Base-by-base conservation (phyloP, 176 grass and related monocot genomes). In the Zoysia pacifica region DNA sequence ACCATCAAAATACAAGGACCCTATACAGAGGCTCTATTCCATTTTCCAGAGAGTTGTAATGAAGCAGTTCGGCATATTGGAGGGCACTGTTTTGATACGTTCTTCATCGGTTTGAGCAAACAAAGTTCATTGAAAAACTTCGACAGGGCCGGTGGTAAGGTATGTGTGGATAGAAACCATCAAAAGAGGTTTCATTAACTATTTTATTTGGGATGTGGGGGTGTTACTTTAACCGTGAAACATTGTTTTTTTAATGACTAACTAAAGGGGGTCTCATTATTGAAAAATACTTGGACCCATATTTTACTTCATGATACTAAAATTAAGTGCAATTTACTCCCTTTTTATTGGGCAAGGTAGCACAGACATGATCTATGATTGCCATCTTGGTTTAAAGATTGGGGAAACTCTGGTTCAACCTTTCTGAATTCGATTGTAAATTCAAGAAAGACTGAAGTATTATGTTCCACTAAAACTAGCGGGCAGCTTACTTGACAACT, bases 241-340 rank as follows among this genome's bases (percentile, higher is more conserved):
- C 42, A 65, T 65, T 65, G 45, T 37, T 71, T 50, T 28, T 70
- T 70, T 71, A 28, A 71, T 71, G 46, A 71, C 19, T 14, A 13
- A 2, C 46, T 49, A 71, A 70, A 71, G 13, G 28, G 48, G 35
- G 20, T 4, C 3, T 52, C 69, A 7, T 28, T 2, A 7, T 11
- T 5, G 47, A 28, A 77, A 64, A 49, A 50, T 18, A 65, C 62
- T 48, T 40, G 0, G 14, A 28, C 7, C 9, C 9, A 12, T 39
- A 5, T 77, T 40, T 4, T 18, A 48, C 20, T 38, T 11, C 8
- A 11, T 46, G 11, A 11, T 11, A 7, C 12, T 48, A 10, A 8
- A 47, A 40, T 0, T 13, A 28, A 62, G 7, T 13, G 7, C 11
- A 74, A 41, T 56, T 58, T 16, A 14, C 54, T 75, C 73, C 18